Conservation (phyloP, 345 rosid genomes). For the Microcos paniculata region DNA sequence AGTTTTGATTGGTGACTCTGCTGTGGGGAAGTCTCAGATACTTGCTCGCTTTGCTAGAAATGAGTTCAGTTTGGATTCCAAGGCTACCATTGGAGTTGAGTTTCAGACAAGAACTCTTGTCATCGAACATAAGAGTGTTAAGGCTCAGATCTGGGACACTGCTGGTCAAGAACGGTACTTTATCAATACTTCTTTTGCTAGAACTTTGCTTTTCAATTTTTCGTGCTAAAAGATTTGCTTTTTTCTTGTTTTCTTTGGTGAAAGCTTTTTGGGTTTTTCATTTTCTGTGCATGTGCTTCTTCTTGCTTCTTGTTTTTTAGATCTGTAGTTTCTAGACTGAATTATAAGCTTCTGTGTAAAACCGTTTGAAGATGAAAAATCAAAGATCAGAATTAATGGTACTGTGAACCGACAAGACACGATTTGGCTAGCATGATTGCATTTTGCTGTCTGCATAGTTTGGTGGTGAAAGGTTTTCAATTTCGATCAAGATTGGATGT, state of each 20-base stretch:
- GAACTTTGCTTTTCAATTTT: neutral
- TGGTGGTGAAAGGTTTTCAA: neutral
- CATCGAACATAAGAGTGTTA: constrained; percentile 73
- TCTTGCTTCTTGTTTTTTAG: neutral
- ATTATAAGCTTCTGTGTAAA: neutral
- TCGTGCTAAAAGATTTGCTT: neutral
- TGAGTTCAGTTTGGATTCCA: constrained; percentile 86
- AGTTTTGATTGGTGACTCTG: constrained; percentile 90
- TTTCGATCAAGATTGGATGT: neutral
- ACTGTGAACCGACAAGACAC: neutral
- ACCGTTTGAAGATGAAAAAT: neutral
- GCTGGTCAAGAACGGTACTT: constrained; percentile 88
- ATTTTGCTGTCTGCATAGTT: neutral
- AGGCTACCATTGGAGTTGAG: constrained; percentile 94
- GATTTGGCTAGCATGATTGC: neutral
- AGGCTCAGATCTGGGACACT: constrained; percentile 99
- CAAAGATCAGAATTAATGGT: neutral
- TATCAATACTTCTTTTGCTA: neutral
- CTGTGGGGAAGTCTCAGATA: constrained; percentile 89
- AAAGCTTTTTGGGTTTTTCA: neutral
- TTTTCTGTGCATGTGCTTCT: neutral
- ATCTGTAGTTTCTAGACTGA: constrained; percentile 1
- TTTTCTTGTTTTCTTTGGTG: neutral
- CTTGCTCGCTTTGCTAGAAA: constrained; percentile 81
- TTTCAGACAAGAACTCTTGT: constrained; percentile 77